These are phyloP conservation scores for Mortierella sp. DNA, from an alignment of 371 early-diverging fungal genomes.

Conservation along the genomic window DNA sequence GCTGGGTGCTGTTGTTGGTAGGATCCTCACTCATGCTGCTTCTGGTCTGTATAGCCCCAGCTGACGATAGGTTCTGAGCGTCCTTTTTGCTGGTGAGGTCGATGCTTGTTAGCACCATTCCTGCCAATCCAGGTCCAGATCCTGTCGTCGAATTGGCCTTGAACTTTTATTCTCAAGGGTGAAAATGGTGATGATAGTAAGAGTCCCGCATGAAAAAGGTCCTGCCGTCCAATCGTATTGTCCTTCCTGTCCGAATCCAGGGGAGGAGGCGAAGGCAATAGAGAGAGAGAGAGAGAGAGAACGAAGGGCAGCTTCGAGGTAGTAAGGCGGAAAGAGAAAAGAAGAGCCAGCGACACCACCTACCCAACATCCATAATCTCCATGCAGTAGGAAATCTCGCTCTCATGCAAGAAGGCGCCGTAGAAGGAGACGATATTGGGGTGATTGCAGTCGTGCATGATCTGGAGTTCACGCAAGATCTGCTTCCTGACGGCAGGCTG, in stretches of 20 bases:
- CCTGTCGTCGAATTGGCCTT: not conserved
- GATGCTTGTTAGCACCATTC: not conserved
- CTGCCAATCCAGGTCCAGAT: not conserved
- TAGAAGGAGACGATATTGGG: constrained; percentile 91
- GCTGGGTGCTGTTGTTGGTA: not conserved
- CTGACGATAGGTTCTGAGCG: not conserved
- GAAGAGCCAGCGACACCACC: constrained; percentile 4
- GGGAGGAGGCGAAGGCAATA: not conserved
- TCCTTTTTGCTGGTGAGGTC: not conserved
- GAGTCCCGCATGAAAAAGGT: not conserved
- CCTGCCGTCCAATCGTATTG: not conserved
- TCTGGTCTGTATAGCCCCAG: not conserved
- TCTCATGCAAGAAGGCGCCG: constrained; percentile 87
- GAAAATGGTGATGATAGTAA: not conserved
- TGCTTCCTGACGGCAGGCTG: constrained; percentile 81
- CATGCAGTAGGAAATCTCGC: constrained; percentile 92
- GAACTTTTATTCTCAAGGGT: not conserved
- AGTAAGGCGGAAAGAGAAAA: not conserved
- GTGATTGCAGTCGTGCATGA: constrained; percentile 89
- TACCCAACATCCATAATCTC: constrained; percentile 92
- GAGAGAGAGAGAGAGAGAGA: not conserved
- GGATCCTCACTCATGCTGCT: not conserved
- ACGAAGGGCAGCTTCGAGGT: no score
- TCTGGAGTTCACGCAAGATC: constrained; percentile 89
- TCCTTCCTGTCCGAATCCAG: not conserved